phyloP scores from a whole-genome alignment of 768 basidiomycete species.

The Fistulinella prunicolor region DNA sequence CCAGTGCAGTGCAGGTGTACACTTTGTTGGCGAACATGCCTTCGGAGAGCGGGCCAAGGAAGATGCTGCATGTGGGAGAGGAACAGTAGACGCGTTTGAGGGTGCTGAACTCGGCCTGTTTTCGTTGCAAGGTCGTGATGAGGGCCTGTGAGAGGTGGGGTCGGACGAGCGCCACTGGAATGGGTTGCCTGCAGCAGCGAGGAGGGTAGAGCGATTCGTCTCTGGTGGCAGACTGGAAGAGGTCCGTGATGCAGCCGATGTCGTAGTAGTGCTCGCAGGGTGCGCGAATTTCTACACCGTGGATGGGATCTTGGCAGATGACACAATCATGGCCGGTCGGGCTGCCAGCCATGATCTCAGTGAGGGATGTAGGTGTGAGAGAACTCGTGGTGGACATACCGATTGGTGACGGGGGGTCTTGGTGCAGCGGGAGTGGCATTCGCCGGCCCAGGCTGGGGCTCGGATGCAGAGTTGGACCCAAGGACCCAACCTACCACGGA shows the following conservation, averaged over 20 bases:
- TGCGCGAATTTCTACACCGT: slow-evolving; percentile 23
- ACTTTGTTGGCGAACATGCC: slow-evolving; percentile 19
- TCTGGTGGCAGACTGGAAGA: slow-evolving; percentile 33
- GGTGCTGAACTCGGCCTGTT: slow-evolving; percentile 31
- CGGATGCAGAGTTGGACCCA: not conserved
- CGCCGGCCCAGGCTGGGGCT: not conserved
- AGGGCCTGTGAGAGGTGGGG: slow-evolving; percentile 23
- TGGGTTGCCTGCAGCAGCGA: slow-evolving; percentile 35
- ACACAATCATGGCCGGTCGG: slow-evolving; percentile 33
- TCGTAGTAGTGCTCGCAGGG: slow-evolving; percentile 39
- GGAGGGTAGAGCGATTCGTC: slow-evolving; percentile 44
- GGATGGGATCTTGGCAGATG: slow-evolving; percentile 34
- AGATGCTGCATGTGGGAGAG: slow-evolving; percentile 34
- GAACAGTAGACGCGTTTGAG: slow-evolving; percentile 39
- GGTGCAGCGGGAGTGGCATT: not conserved
- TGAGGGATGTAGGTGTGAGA: not conserved
- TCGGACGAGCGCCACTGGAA: slow-evolving; percentile 26
- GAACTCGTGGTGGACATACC: slow-evolving; percentile 9
- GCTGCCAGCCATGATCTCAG: not conserved
- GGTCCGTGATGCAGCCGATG: slow-evolving; percentile 29
- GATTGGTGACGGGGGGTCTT: not conserved
- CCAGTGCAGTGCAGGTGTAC: slow-evolving; percentile 20
- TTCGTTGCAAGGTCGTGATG: slow-evolving; percentile 22
- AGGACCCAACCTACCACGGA: slow-evolving; percentile 7
- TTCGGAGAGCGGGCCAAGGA: slow-evolving; percentile 34